Base-by-base conservation (phyloP, 2,329 filamentous ascomycete species). In the Aureobasidium sp. region DNA sequence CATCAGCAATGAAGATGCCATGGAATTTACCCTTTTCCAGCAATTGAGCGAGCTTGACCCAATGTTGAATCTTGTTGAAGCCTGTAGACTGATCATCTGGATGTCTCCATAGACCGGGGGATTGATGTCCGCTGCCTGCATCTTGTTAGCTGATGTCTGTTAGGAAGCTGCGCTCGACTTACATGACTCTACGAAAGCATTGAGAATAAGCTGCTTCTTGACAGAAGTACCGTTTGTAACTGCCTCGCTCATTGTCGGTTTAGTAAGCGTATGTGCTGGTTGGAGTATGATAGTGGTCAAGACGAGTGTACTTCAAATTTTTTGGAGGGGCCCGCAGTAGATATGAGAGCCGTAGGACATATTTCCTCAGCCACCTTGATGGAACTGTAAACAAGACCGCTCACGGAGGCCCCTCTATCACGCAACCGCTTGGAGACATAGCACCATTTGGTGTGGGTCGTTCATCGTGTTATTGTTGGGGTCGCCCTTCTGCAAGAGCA, bases 1-100 rank as follows among this genome's bases (percentile, higher is more conserved):
- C 84, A 68, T 88, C 85, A 0, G 85, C 85, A 58, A 88, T 85
- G 71, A 87, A 87, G 39, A 87, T 84, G 11, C 83, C 84, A 59
- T 87, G 83, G 65, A 87, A 86, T 59, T 86, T 84, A 32, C 81
- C 84, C 0, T 78, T 74, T 65, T 87, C 85, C 0, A 86, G 78
- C 0, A 83, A 72, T 63, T 85, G 77, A 0, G 84, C 85, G 0
- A 88, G 72, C 55, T 83, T 77, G 0, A 81, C 78, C 85, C 85
- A 88, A 63, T 86, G 82, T 6, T 82, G 74, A 39, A 86, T 74
- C 30, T 81, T 77, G 64, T 84, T 84, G 71, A 88, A 89, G 21
- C 81, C 73, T 65, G 79, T 78, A 1, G 85, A 87, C 65, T 82
- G 75, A 65, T 89, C 86, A 16, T 83, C 76, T 1, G 86, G 86